These are phyloP conservation scores for Aspergillaceae sp. DNA, from an alignment of 2,329 filamentous ascomycete genomes.

Conservation along the genomic window DNA sequence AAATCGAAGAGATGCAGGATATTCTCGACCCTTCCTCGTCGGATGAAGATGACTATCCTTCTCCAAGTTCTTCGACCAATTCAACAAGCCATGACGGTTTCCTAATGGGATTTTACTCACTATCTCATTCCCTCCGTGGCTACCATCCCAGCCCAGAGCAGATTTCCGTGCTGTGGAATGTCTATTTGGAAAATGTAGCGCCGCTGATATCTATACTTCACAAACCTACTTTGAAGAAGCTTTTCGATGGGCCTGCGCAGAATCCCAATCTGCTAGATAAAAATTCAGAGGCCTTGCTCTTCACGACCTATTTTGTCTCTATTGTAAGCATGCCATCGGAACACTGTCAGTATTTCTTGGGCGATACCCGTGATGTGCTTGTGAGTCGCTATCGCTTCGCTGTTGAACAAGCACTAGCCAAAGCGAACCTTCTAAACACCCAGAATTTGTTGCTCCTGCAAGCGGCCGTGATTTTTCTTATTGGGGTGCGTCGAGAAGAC, in stretches of 20 bases:
- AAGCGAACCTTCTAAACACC: conserved; percentile 54
- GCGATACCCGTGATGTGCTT: conserved; percentile 43
- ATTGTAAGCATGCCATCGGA: conserved; percentile 36
- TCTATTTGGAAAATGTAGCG: conserved; percentile 54
- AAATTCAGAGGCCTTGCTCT: conserved; percentile 49
- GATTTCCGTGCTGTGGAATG: conserved; percentile 47
- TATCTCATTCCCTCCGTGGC: conserved; percentile 46
- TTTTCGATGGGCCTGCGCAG: conserved; percentile 43
- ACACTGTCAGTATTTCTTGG: conserved; percentile 38
- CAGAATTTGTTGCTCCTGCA: conserved; percentile 56
- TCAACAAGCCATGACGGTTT: conserved; percentile 49
- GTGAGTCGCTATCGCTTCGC: conserved; percentile 54
- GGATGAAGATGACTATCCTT: conserved; percentile 47
- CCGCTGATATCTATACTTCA: conserved; percentile 54
- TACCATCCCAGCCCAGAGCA: conserved; percentile 48
- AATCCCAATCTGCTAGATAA: conserved; percentile 45
- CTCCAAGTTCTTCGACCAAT: conserved; percentile 33
- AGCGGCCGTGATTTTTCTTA: conserved; percentile 54
- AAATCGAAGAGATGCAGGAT: conserved; percentile 56
- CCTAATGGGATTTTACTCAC: conserved; percentile 52
- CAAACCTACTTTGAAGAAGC: conserved; percentile 44
- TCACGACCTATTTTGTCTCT: conserved; percentile 54
- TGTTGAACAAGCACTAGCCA: conserved; percentile 54
- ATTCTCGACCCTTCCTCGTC: conserved; percentile 51
- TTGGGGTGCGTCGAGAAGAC: conserved; percentile 37